These are phyloP conservation scores for Monosporozyma yasuniensis DNA, from an alignment of 805 yeast genomes.

Conservation along the genomic window DNA sequence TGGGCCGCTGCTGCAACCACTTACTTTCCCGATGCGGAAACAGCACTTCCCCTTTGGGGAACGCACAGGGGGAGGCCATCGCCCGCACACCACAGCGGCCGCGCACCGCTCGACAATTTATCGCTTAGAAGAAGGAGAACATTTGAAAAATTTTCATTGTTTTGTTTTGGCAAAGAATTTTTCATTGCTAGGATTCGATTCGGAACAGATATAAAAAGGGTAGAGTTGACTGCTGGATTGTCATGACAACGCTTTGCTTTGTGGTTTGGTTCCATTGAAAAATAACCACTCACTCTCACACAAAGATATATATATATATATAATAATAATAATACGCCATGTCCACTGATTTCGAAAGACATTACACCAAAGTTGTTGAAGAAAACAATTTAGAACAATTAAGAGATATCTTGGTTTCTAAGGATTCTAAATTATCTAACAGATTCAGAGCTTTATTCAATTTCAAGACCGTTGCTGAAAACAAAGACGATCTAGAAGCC, in stretches of 20 bases:
- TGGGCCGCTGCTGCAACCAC: not conserved
- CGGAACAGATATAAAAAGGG: no score
- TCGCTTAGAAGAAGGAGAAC: no score
- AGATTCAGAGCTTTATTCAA: conserved; percentile 93
- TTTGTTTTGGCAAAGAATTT: no score
- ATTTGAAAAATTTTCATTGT: no score
- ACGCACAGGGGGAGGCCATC: no score
- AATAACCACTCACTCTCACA: not conserved
- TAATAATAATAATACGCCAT: conserved; percentile 10
- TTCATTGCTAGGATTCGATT: no score
- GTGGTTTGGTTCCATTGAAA: no score
- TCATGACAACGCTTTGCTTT: no score
- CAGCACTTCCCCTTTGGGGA: no score
- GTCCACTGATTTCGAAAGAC: conserved; percentile 32
- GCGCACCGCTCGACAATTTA: no score
- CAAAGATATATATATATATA: not conserved
- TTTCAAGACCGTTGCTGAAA: conserved; percentile 77
- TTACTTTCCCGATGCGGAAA: not conserved
- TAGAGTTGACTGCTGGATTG: no score
- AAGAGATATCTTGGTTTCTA: conserved; percentile 61
- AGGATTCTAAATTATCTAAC: conserved; percentile 61
- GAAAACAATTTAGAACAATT: conserved; percentile 48
- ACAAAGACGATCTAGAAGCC: conserved; percentile 39
- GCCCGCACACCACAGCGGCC: no score
- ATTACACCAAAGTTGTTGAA: conserved; percentile 31